Base-by-base conservation (phyloP, 805 yeast species). In the Debaryomyces castellii region DNA sequence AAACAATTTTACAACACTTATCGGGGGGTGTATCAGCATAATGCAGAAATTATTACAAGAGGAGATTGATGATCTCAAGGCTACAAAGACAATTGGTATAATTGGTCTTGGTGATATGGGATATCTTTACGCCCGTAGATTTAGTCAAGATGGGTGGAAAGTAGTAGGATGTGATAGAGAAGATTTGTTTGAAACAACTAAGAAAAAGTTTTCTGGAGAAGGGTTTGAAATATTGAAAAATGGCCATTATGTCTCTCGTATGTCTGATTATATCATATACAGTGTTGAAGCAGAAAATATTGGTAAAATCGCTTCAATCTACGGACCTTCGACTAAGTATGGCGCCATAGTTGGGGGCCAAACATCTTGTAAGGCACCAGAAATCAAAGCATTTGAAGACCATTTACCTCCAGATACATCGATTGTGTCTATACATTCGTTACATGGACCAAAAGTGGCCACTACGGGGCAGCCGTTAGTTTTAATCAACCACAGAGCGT, bases 61-160 rank as follows among this genome's bases (percentile, higher is more conserved):
- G 3, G 50, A 52, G 40, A 37, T 51, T 5, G 36, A 24, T 5
- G 24, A 40, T 16, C 52, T 55, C 21, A 48, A 61, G 42, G n/a
- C 44, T 11, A 51, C 71, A 17, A 85, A 85, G 60, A 73, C 73
- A 17, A 78, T 94, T 39, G 99, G 99, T 1, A 87, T 94, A 51
- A 91, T 94, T 48, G 99, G 99, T 2, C 77, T 92, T 28, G 99
- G 99, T 24, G 98, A 92, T 63, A 94, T 94, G 99, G 99, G 99
- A 6, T 69, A 80, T 30, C 67, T 94, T 56, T 94, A 94, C 59
- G 97, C 98, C 46, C 73, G 76, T 17, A 68, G 85, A 44, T 84
- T 94, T 57, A 74, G 88, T 23, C 75, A 77, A 43, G 91, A 89
- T 2, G 97, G 97, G 1, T 89, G 96, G 96, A 77, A 62, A 25